A percentile compares a stretch with the other conserved stretches of the same genome.
phyloP scores from a whole-genome alignment of 2,329 filamentous ascomycete species.

The Penicillium sp. region DNA sequence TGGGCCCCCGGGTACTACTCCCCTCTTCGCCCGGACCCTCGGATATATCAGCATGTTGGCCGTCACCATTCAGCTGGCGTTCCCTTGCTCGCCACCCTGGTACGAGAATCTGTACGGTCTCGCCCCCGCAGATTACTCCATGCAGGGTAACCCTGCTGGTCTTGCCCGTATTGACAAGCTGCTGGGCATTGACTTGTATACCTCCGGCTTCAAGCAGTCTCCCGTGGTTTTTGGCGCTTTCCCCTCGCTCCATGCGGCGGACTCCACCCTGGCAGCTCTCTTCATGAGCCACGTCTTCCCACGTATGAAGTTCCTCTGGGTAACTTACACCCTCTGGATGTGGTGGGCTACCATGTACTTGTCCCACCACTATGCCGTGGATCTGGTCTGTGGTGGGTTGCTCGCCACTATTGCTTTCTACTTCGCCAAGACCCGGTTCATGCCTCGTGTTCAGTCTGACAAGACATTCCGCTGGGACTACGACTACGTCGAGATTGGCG shows the following conservation, averaged over 20 bases:
- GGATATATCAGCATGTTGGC: slow-evolving; percentile 91
- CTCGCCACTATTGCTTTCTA: slow-evolving; percentile 80
- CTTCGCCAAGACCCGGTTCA: slow-evolving; percentile 75
- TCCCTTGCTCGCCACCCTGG: slow-evolving; percentile 95
- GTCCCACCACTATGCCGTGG: slow-evolving; percentile 94
- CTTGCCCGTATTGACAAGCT: slow-evolving; percentile 86
- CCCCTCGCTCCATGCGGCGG: slow-evolving; percentile 87
- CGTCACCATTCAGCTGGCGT: slow-evolving; percentile 84
- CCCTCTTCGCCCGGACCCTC: slow-evolving; percentile 83
- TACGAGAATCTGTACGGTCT: slow-evolving; percentile 93
- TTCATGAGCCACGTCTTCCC: slow-evolving; percentile 96
- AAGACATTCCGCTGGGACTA: slow-evolving; percentile 95
- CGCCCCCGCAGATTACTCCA: slow-evolving; percentile 88
- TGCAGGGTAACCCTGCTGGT: slow-evolving; percentile 85
- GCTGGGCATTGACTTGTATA: slow-evolving; percentile 92
- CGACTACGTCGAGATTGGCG: slow-evolving; percentile 86
- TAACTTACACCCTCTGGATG: slow-evolving; percentile 86
- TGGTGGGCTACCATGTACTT: slow-evolving; percentile 99
- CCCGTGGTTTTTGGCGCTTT: slow-evolving; percentile 95
- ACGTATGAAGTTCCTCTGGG: slow-evolving; percentile 75
- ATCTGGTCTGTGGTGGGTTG: slow-evolving; percentile 83
- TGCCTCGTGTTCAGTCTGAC: slow-evolving; percentile 80
- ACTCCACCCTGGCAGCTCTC: slow-evolving; percentile 84
- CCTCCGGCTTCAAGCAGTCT: slow-evolving; percentile 85
- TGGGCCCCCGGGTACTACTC: slow-evolving; percentile 80